Conservation (phyloP, 2,329 filamentous ascomycete genomes). For the Microsporum ferrugineum region DNA sequence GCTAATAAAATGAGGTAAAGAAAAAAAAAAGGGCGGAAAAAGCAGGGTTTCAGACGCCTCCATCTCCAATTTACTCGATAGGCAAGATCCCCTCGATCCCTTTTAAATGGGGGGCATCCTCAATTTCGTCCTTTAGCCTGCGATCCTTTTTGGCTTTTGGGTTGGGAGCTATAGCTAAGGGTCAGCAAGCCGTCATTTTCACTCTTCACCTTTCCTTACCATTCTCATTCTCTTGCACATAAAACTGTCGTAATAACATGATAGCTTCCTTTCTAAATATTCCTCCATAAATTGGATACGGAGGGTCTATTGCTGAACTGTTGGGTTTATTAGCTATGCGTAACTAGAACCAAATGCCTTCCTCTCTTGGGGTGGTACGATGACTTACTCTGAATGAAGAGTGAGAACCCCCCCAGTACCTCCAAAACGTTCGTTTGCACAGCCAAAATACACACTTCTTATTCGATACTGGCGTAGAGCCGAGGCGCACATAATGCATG, state of each 20-base stretch:
- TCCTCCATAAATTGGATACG: conserved; percentile 74
- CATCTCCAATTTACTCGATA: background rate
- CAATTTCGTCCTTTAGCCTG: conserved; percentile 50
- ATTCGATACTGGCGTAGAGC: conserved; percentile 80
- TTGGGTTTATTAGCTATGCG: background rate
- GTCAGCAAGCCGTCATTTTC: background rate
- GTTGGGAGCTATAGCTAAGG: conserved; percentile 42
- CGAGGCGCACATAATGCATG: conserved; percentile 97
- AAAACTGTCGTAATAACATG: conserved; percentile 82
- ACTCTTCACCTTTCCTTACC: conserved; percentile 31
- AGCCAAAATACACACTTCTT: conserved; percentile 85
- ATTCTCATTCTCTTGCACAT: conserved; percentile 94
- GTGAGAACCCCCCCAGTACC: conserved; percentile 89
- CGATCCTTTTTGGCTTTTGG: conserved; percentile 54
- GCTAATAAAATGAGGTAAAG: too few relatives aligned
- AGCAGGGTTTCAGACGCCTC: too few relatives aligned
- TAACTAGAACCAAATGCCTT: background rate
- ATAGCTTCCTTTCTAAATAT: conserved; percentile 88
- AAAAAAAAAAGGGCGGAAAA: too few relatives aligned
- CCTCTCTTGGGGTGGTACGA: background rate
- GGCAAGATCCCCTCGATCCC: background rate
- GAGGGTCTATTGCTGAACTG: conserved; percentile 60
- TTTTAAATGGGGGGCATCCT: conserved; percentile 6
- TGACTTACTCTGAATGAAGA: conserved; percentile 57
- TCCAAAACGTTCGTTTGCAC: conserved; percentile 91